Evolutionary conservation across 805 yeast genomes (phyloP).

Genomic region (Lachancea sp.): DNA sequence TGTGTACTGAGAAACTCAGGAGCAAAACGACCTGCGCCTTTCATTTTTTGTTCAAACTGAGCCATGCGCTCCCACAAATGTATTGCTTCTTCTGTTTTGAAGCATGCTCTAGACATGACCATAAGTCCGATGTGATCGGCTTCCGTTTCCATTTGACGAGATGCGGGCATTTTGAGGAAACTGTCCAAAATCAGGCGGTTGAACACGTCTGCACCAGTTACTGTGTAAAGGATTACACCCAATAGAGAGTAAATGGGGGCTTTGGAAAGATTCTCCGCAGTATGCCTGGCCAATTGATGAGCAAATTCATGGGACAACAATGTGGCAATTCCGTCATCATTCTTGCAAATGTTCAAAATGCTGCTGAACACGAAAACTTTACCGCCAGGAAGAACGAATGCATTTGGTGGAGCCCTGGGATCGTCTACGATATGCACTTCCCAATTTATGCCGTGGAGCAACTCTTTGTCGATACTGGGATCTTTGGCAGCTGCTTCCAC

Average conservation of each 20-base stretch:
- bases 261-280: slow-evolving; percentile 72
- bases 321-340: slow-evolving; percentile 92
- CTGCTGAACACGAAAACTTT: slow-evolving; percentile 84
- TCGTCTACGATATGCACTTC: slow-evolving; percentile 70
- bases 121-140: slow-evolving; percentile 93
- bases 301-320: slow-evolving; percentile 90
- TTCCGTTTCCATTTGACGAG: slow-evolving; percentile 90
- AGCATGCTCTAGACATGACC: slow-evolving; percentile 89
- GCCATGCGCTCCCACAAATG: slow-evolving; percentile 81
- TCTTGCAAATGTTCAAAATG: slow-evolving; percentile 67
- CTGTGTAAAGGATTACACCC: slow-evolving; percentile 46
- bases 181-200: slow-evolving; percentile 50
- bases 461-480: slow-evolving; percentile 31
- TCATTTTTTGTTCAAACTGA: slow-evolving; percentile 36
- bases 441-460: slow-evolving; percentile 48
- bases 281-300: slow-evolving; percentile 89
- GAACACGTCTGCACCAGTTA: slow-evolving; percentile 54
- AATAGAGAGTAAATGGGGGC: slow-evolving; percentile 62
- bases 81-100: slow-evolving; percentile 66
- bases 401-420: slow-evolving; percentile 79
- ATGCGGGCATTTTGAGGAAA: slow-evolving; percentile 69
- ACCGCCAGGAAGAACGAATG: slow-evolving; percentile 94
- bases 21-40: slow-evolving; percentile 18
- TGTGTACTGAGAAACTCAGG: slow-evolving; percentile 80
- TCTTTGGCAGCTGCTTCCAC: slow-evolving; percentile 49